These are phyloP conservation scores for Calonectria pseudoreteaudii DNA, from an alignment of 2,329 filamentous ascomycete genomes.

Conservation along the genomic window DNA sequence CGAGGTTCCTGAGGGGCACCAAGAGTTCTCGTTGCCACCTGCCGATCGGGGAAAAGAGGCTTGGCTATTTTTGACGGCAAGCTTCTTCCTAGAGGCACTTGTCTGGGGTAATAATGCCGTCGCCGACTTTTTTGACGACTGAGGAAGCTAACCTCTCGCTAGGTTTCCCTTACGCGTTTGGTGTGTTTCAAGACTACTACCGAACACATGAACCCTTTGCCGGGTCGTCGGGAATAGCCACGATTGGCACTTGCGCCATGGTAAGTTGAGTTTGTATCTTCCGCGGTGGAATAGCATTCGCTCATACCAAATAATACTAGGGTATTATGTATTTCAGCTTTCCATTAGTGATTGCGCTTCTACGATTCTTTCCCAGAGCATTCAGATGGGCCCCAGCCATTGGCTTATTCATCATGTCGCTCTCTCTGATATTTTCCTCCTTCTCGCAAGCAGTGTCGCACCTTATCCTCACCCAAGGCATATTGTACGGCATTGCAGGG, in stretches of 20 bases:
- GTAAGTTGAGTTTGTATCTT: constrained; percentile 46
- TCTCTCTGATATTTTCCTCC: constrained; percentile 60
- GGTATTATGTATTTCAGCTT: constrained; percentile 55
- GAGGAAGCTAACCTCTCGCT: not conserved
- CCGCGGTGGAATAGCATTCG: not conserved
- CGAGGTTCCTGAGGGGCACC: not conserved
- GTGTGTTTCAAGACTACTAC: constrained; percentile 76
- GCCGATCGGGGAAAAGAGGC: constrained; percentile 53
- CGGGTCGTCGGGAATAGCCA: constrained; percentile 61
- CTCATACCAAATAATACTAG: not conserved
- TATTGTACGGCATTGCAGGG: constrained; percentile 67
- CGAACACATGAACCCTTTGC: constrained; percentile 66
- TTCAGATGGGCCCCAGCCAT: constrained; percentile 52
- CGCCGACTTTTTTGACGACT: too few species aligned
- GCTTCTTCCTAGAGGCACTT: constrained; percentile 37
- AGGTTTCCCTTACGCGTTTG: constrained; percentile 75
- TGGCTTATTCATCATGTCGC: constrained; percentile 58
- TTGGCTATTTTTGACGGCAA: constrained; percentile 46
- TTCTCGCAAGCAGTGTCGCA: constrained; percentile 61
- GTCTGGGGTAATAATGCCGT: constrained; percentile 20
- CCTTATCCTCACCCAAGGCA: constrained; percentile 67
- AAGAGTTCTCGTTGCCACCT: constrained; percentile 44
- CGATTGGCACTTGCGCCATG: constrained; percentile 70
- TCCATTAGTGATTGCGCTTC: constrained; percentile 58
- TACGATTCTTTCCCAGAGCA: constrained; percentile 53